Base-by-base conservation (phyloP, 306 rosid species). In the Psophocarpus tetragonolobus region DNA sequence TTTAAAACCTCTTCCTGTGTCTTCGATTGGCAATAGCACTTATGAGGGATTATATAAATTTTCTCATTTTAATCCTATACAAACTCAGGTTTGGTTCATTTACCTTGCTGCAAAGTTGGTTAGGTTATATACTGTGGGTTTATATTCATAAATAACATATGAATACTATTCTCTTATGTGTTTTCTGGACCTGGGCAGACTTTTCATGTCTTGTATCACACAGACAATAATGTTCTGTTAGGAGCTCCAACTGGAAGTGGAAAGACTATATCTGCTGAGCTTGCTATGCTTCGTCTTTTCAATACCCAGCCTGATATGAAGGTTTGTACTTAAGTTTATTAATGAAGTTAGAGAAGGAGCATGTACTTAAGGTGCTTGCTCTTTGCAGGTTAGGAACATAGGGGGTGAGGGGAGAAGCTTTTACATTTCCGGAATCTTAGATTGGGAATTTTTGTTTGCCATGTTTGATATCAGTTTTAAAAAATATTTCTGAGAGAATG, bases 211-310 rank as follows among this genome's bases (percentile, higher is more conserved):
- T 86, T 92, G 81, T 92, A 92, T 87, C 98, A 94, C 86, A 88
- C 95, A 3, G 97, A 92, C 87, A 86, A 88, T 82, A 92, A 92
- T 87, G 91, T 94, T 81, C 93, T 94, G 23, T 83, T 94, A 60
- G 98, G 98, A 81, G 98, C 97, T 85, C 98, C 98, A 50, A 92
- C 98, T 76, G 98, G 98, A 56, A 94, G 98, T 90, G 98, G 98
- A 71, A 94, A 94, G 84, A 94, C 98, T 67, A 92, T 94, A 84
- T 94, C 98, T 76, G 98, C 98, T 26, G 98, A 94, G 89, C 98
- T 94, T 80, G 98, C 98, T 62, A 94, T 92, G 90, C 92, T 92
- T 83, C 98, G 57, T 53, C 97, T 94, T 71, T 94, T 94, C 85
- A 90, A 86, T 69, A 88, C 97, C 13, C 97, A 90, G 81, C 92